Base-by-base conservation (phyloP, 2,329 filamentous ascomycete genomes). In the Chaetothyriales sp. region DNA sequence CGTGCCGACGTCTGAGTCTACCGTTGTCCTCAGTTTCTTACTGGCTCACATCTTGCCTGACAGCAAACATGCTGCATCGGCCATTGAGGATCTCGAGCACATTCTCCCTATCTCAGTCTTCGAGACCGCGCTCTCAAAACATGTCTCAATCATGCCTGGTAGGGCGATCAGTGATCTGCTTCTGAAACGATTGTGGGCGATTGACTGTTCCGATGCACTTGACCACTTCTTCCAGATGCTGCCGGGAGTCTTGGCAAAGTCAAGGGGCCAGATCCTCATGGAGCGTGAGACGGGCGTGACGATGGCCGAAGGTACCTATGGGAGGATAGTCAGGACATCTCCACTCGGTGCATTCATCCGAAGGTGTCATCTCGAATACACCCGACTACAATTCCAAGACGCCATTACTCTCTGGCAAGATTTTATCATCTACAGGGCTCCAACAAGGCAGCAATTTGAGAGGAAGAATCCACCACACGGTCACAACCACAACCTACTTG, bases 91-190 rank as follows among this genome's bases (percentile, higher is more conserved):
- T 5, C 45, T 46, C 28, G 53, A 53, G 19, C 48, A 54, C 51
- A 48, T 51, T 2, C 25, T 57, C 18, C 63, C 66, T n/a, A 68
- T 74, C 44, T 54, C 65, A 19, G 70, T 70, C 51, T 70, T 80
- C 49, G 71, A 78, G 59, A 62, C 70, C 56, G 67, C 70, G 3
- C 67, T 76, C 4, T 67, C 69, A 19, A 51, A 55, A 33, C 72
- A 70, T 55, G 61, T 68, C 10, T 78, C 76, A 1, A 73, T 67
- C 7, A 70, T 87, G 52, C 85, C 88, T 0, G 88, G 88, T 2
- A 77, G 85, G 47, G 83, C 78, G n/a, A 70, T 95, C n/a, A 92
- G 89, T 81, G 89, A 97, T 63, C 72, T 85, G 1, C 86, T 95
- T 52, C 75, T 97, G 10, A 78, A 80, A 51, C 83, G 82, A 56